Conservation (phyloP, 2,329 filamentous ascomycete species). For the Purpureocillium lavendulum region DNA sequence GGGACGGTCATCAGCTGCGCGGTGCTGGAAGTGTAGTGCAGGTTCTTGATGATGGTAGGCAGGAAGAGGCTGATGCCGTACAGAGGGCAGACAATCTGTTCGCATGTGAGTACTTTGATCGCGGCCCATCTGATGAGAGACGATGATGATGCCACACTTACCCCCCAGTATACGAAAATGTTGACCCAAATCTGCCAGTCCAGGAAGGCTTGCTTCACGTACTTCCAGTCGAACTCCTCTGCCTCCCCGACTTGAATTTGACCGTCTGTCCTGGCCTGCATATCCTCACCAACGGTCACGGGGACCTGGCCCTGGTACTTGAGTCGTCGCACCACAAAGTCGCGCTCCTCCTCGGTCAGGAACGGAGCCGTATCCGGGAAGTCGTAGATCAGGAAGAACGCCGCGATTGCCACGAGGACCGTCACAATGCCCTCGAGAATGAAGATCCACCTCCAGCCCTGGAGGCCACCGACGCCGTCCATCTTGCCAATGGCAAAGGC, state of each 20-base stretch:
- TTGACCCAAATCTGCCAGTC: slow-evolving; percentile 72
- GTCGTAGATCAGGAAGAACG: slow-evolving; percentile 68
- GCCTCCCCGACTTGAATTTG: slow-evolving; percentile 45
- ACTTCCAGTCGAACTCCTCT: slow-evolving; percentile 68
- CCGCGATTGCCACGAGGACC: slow-evolving; percentile 54
- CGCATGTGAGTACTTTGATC: too few relatives aligned
- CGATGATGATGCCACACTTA: slow-evolving; percentile 24
- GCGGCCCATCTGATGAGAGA: too few relatives aligned
- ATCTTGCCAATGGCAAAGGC: slow-evolving; percentile 64
- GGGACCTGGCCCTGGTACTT: slow-evolving; percentile 48
- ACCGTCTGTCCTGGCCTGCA: slow-evolving; percentile 3
- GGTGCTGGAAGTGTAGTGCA: slow-evolving; percentile 47
- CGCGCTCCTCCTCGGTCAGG: slow-evolving; percentile 61
- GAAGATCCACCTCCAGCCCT: slow-evolving; percentile 59
- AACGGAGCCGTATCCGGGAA: slow-evolving; percentile 75
- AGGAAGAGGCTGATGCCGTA: slow-evolving; percentile 52
- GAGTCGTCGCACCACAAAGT: slow-evolving; percentile 62
- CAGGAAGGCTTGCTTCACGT: slow-evolving; percentile 62
- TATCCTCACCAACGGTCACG: background rate
- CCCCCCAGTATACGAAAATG: slow-evolving; percentile 56
- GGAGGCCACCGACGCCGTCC: slow-evolving; percentile 52
- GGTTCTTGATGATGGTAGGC: slow-evolving; percentile 53
- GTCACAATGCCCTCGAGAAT: slow-evolving; percentile 65
- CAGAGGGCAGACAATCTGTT: slow-evolving; percentile 42
- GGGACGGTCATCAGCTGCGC: slow-evolving; percentile 59